phyloP scores from a whole-genome alignment of 345 rosid genomes.

The Diplotaxis tenuifolia region DNA sequence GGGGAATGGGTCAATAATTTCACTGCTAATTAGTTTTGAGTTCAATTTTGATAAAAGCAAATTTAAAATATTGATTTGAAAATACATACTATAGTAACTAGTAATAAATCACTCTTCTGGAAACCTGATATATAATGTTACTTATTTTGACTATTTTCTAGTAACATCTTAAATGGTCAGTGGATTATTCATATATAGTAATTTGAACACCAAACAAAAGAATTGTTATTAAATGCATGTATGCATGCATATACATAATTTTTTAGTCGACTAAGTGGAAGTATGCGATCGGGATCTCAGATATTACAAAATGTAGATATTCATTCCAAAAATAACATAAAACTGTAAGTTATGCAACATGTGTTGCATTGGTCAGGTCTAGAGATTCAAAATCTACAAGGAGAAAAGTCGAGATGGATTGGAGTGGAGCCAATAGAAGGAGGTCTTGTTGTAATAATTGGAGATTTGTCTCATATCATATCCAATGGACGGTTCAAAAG shows the following conservation, averaged over 20 bases:
- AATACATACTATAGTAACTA: background rate
- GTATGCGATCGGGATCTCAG: background rate
- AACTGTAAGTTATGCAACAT: background rate
- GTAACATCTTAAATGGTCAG: background rate
- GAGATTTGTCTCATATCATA: constrained; percentile 48
- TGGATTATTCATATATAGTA: background rate
- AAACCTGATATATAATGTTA: background rate
- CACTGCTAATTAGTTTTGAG: background rate
- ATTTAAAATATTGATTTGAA: background rate
- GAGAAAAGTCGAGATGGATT: constrained; percentile 39
- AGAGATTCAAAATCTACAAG: constrained; percentile 37
- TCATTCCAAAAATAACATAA: background rate
- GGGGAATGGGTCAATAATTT: background rate
- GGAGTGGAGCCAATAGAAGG: constrained; percentile 39
- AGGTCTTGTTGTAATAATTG: constrained; percentile 43
- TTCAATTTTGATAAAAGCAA: background rate
- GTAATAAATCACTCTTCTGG: background rate
- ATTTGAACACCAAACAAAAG: background rate
- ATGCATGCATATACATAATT: background rate
- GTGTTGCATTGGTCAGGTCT: constrained; percentile 26
- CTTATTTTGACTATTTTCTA: background rate
- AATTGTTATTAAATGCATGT: background rate
- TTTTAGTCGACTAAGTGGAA: background rate
- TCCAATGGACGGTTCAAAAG: constrained; percentile 48
- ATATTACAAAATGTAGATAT: background rate